Evolutionary conservation across 2,329 filamentous ascomycete species (phyloP).

Genomic region (Diaporthe citrichinensis): DNA sequence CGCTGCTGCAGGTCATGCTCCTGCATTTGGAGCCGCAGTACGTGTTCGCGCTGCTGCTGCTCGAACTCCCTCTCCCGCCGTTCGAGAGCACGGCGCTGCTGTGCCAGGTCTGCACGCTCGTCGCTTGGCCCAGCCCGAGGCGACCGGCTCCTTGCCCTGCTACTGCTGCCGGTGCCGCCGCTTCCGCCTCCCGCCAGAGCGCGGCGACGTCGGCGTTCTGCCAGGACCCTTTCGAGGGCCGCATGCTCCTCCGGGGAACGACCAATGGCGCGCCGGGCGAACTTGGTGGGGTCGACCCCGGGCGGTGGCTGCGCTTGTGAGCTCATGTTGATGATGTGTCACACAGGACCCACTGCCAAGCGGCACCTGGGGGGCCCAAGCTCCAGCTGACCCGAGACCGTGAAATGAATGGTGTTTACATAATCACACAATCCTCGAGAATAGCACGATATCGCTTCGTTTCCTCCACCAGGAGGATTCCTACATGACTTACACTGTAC

Average conservation of each 20-base stretch:
- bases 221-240: neutral
- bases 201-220: constrained; percentile 4
- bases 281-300: neutral
- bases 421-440: neutral
- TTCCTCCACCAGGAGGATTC: neutral
- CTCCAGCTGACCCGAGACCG: neutral
- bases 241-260: neutral
- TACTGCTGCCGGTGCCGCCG: neutral
- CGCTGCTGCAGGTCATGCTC: neutral
- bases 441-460: neutral
- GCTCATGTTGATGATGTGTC: constrained; percentile 7
- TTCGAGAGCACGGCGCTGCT: neutral
- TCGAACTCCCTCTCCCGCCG: neutral
- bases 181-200: neutral
- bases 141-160: neutral
- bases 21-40: neutral
- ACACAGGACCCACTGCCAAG: neutral
- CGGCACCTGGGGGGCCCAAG: neutral
- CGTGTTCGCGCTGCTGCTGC: neutral
- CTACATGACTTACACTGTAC: neutral
- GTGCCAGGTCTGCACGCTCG: neutral
- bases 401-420: neutral
- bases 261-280: neutral
- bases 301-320: constrained; percentile 7
- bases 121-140: neutral